These are phyloP conservation scores for Pseudomassariella vexata DNA, from an alignment of 2,329 filamentous ascomycete species.

Conservation along the genomic window DNA sequence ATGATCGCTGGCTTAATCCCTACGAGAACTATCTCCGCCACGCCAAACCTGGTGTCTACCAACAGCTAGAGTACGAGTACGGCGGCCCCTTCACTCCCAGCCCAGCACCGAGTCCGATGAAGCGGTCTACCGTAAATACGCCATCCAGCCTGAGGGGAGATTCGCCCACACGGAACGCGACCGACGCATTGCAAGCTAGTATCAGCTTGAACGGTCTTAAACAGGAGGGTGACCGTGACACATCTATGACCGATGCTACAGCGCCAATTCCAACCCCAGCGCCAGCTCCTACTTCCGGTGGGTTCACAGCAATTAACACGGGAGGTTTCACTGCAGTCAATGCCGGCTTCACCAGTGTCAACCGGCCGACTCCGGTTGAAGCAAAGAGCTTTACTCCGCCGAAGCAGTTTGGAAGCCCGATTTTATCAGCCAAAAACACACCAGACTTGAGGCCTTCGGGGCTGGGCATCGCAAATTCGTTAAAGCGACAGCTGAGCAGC, in stretches of 20 bases:
- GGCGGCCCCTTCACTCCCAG: slow-evolving; percentile 84
- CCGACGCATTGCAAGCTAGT: slow-evolving; percentile 45
- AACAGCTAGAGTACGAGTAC: slow-evolving; percentile 88
- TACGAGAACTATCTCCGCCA: slow-evolving; percentile 92
- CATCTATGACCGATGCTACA: slow-evolving; percentile 40
- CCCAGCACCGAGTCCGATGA: slow-evolving; percentile 64
- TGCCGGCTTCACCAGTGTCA: slow-evolving; percentile 61
- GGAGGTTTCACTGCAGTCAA: slow-evolving; percentile 73
- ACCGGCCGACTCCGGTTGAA: slow-evolving; percentile 39
- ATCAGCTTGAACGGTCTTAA: slow-evolving; percentile 33
- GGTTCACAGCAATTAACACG: slow-evolving; percentile 57
- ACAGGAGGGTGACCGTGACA: slow-evolving; percentile 41
- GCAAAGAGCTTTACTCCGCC: slow-evolving; percentile 56
- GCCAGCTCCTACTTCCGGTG: slow-evolving; percentile 40
- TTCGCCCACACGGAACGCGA: slow-evolving; percentile 59
- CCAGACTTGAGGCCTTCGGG: slow-evolving; percentile 56
- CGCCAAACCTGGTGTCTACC: slow-evolving; percentile 93
- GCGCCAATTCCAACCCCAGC: no score
- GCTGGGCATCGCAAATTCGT: slow-evolving; percentile 48
- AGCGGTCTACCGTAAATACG: slow-evolving; percentile 54
- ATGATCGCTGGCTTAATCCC: slow-evolving; percentile 91
- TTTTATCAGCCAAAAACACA: slow-evolving; percentile 57
- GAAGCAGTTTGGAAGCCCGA: slow-evolving; percentile 56
- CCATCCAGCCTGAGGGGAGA: slow-evolving; percentile 54
- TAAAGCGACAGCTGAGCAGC: slow-evolving; percentile 73